These are phyloP conservation scores for Solanum chilense DNA, from an alignment of 257 asterid genomes.

Conservation along the genomic window DNA sequence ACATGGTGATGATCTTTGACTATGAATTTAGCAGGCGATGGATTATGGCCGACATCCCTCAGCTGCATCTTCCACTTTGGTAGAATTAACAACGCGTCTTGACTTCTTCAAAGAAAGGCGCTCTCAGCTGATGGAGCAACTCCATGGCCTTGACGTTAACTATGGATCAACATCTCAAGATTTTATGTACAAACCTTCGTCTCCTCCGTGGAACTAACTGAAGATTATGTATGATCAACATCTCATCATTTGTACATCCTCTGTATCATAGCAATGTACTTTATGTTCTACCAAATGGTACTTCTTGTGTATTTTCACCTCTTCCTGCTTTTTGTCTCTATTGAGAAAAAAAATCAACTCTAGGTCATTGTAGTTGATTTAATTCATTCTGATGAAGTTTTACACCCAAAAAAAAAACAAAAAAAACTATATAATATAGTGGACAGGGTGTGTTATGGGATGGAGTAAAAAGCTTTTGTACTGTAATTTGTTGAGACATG, in stretches of 20 bases:
- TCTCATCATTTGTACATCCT: conserved; percentile 31
- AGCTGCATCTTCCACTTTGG: conserved; percentile 63
- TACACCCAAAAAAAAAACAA: background rate
- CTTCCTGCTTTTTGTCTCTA: background rate
- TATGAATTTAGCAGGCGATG: conserved; percentile 22
- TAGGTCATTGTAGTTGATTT: background rate
- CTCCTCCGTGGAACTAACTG: conserved; percentile 78
- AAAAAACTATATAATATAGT: background rate
- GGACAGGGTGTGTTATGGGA: background rate
- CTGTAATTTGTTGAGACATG: background rate
- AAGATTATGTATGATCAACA: background rate
- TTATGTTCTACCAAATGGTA: background rate
- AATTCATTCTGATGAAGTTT: background rate
- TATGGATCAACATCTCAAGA: conserved; percentile 57
- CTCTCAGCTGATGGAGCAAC: conserved; percentile 98
- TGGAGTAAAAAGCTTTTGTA: background rate
- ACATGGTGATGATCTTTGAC: background rate
- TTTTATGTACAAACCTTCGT: conserved; percentile 51
- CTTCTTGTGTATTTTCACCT: background rate
- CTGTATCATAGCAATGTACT: conserved; percentile 14
- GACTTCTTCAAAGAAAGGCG: conserved; percentile 94
- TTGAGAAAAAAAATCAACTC: background rate
- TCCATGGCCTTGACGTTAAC: conserved; percentile 69
- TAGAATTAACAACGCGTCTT: conserved; percentile 80
- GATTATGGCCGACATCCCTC: conserved; percentile 51